Base-by-base conservation (phyloP, 495 filamentous ascomycete genomes). In the Xylaria castorea region DNA sequence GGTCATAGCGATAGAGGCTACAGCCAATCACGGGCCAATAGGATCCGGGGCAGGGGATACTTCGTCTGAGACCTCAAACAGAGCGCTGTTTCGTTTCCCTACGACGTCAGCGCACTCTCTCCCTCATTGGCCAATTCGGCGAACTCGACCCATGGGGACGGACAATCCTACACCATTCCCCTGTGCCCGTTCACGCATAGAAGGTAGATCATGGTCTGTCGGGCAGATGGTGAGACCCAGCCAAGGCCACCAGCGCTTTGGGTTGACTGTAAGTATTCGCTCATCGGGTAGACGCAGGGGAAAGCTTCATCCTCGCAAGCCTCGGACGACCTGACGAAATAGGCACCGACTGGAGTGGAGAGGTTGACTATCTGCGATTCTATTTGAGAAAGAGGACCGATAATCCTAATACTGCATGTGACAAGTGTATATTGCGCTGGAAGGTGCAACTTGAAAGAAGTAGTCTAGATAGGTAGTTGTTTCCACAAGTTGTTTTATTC, bases 11-110 rank as follows among this genome's bases (percentile, higher is more conserved):
- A 63, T 25, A 18, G 12, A 1, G 12, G 7, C 68, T 12, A 8
- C 34, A 44, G 5, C 55, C 57, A 68, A 60, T 34, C 36, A 70
- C 9, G 16, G 30, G 38, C 74, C 70, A 79, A 79, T 79, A 0
- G 73, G 62, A 72, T 2, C 3, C 38, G 9, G 34, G 40, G 55
- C 62, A 71, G 73, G 72, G 74, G 72, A 53, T 7, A 0, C 42
- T 16, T 55, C 67, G 34, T 64, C 75, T 73, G 74, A 71, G 64
- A 77, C 63, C 74, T 79, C 77, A 79, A 79, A 79, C 77, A 68
- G 66, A 57, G 36, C 16, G 53, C 42, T 48, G 77, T 79, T 79
- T 79, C 77, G 77, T 79, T 79, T 79, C 69, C 18, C 61, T 42
- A 44, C 58, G 36, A 70, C 63, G 70, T 70, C 75, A 75, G 72